Percentiles rank a stretch among this genome's conserved stretches.
Evolutionary conservation across 108 stramenopile genomes (phyloP).

Genomic region (Asterionellopsis glacialis): DNA sequence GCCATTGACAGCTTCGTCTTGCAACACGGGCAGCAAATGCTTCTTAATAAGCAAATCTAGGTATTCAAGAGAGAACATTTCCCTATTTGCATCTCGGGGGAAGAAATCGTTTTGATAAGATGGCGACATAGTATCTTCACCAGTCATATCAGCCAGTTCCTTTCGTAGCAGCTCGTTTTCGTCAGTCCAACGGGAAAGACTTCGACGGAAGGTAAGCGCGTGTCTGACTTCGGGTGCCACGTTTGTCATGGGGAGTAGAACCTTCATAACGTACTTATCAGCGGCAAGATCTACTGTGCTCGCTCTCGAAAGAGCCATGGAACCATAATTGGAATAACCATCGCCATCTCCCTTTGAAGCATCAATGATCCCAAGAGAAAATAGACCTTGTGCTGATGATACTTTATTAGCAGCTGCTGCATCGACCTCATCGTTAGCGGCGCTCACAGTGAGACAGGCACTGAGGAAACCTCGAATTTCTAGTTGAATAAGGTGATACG

Average conservation of each 20-base stretch:
- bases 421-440: constrained; percentile 22
- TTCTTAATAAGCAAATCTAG: constrained; percentile 79
- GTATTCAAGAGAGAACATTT: constrained; percentile 63
- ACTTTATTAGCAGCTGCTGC: constrained; percentile 8
- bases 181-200: constrained; percentile 62
- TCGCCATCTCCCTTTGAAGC: constrained; percentile 11
- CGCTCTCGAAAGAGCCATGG: constrained; percentile 15
- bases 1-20: constrained; percentile 81
- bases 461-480: constrained; percentile 73
- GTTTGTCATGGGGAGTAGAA: constrained; percentile 67
- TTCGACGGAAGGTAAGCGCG: constrained; percentile 70
- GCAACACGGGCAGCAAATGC: constrained; percentile 75
- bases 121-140: constrained; percentile 65
- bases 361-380: constrained; percentile 59
- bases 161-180: constrained; percentile 47
- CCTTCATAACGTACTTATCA: constrained; percentile 56
- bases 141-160: constrained; percentile 57
- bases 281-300: constrained; percentile 57
- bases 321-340: constrained; percentile 3
- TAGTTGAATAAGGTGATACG: constrained; percentile 63
- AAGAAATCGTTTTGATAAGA: constrained; percentile 22
- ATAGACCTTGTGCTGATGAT: constrained; percentile 45
- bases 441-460: constrained; percentile 51
- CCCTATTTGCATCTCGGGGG: constrained; percentile 12
- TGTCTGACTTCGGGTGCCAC: constrained; percentile 67